Evolutionary conservation across 2,329 filamentous ascomycete genomes (phyloP).

Genomic region (Rutstroemia sydowiana): DNA sequence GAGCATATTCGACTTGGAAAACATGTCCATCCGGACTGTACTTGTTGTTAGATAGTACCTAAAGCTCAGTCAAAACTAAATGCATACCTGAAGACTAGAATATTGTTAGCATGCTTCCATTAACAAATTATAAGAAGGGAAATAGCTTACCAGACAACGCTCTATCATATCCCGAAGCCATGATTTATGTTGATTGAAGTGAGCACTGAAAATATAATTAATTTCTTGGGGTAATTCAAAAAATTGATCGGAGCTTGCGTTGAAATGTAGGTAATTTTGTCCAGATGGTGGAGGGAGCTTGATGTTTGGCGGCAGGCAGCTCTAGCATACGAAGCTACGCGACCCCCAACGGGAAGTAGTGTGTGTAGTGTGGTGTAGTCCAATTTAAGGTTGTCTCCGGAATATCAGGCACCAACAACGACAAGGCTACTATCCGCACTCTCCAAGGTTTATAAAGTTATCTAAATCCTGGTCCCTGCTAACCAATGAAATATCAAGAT

Average conservation of each 20-base stretch:
- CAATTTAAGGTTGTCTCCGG: neutral
- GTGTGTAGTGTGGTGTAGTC: too few relatives aligned
- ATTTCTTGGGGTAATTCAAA: conserved; percentile 13
- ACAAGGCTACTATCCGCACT: conserved; percentile 8
- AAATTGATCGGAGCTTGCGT: conserved; percentile 9
- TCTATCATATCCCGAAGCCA: conserved; percentile 98
- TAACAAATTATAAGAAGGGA: conserved; percentile 26
- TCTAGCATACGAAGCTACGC: conserved; percentile 24
- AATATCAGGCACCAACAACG: conserved; percentile 5
- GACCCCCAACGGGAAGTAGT: too few relatives aligned
- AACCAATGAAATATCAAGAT: too few relatives aligned
- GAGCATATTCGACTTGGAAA: conserved; percentile 98
- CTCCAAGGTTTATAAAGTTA: neutral
- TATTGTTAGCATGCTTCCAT: conserved; percentile 36
- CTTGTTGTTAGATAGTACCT: conserved; percentile 37
- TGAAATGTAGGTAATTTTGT: too few relatives aligned
- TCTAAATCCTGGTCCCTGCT: neutral
- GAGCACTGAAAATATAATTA: neutral
- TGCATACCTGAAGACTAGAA: conserved; percentile 72
- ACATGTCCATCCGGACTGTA: conserved; percentile 95
- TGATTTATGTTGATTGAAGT: conserved; percentile 34
- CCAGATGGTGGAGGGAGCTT: conserved; percentile 14
- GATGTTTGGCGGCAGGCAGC: conserved; percentile 21
- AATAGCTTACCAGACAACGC: conserved; percentile 81
- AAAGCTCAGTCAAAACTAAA: neutral